Evolutionary conservation across 2,329 filamentous ascomycete species (phyloP).

Genomic region (Microdochium paspali): DNA sequence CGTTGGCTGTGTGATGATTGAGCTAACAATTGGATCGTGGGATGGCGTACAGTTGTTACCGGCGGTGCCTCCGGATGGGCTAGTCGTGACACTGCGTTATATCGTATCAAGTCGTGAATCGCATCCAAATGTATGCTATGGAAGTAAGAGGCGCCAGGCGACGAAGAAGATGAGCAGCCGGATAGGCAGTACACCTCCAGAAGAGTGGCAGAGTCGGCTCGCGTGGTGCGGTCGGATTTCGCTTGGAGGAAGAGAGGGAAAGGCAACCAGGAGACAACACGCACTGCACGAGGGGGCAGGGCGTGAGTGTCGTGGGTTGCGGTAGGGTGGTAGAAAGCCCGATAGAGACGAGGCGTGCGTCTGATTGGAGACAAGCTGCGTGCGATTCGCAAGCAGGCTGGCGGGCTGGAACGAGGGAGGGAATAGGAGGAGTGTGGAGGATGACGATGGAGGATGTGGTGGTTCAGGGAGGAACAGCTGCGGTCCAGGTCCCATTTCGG

Average conservation of each 20-base stretch:
- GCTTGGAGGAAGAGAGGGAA: neutral
- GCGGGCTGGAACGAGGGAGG: conserved; percentile 2
- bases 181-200: neutral
- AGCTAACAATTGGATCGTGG: neutral
- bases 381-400: neutral
- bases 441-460: conserved; percentile 8
- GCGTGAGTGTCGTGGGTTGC: neutral
- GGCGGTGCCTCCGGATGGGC: neutral
- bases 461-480: conserved; percentile 7
- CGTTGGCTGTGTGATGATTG: no score
- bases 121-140: neutral
- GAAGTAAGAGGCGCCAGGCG: neutral
- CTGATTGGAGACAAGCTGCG: neutral
- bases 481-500: neutral
- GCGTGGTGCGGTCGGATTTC: neutral
- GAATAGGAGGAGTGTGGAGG: conserved; percentile 3
- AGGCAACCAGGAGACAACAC: neutral
- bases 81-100: conserved; percentile 1
- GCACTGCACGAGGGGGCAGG: neutral
- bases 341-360: neutral
- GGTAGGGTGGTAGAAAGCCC: neutral
- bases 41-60: neutral
- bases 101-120: conserved; percentile 1
- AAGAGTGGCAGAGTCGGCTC: neutral
- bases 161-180: neutral